phyloP scores from a whole-genome alignment of 768 basidiomycete genomes.

The Asterophora lycoperdoides region DNA sequence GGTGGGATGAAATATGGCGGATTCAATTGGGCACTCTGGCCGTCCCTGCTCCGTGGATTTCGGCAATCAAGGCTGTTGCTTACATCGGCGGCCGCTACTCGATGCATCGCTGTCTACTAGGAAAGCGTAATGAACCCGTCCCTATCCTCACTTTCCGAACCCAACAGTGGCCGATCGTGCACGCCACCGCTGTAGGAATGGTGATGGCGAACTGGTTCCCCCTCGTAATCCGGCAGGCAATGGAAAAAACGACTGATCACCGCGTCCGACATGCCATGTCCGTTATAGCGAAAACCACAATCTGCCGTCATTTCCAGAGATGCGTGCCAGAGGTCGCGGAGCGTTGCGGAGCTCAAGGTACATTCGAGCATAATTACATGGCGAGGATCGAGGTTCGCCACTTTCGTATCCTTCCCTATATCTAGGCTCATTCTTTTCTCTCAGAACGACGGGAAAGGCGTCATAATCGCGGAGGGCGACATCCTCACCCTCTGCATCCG shows the following conservation, averaged over 20 bases:
- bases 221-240: slow-evolving; percentile 30
- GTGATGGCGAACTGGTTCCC: slow-evolving; percentile 50
- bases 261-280: slow-evolving; percentile 54
- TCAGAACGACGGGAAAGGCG: slow-evolving; percentile 50
- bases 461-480: slow-evolving; percentile 55
- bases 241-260: slow-evolving; percentile 35
- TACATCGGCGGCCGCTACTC: slow-evolving; percentile 58
- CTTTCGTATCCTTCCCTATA: slow-evolving; percentile 1
- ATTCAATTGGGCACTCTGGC: slow-evolving; percentile 52
- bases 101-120: slow-evolving; percentile 47
- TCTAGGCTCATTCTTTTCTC: slow-evolving; percentile 11
- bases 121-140: slow-evolving; percentile 35
- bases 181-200: slow-evolving; percentile 47
- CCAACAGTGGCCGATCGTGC: slow-evolving; percentile 56
- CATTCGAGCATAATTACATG: slow-evolving; percentile 62
- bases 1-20: slow-evolving; percentile 55
- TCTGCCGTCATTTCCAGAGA: slow-evolving; percentile 50
- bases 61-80: slow-evolving; percentile 48
- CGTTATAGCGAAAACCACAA: slow-evolving; percentile 51
- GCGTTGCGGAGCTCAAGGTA: slow-evolving; percentile 63
- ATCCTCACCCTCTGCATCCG: slow-evolving; percentile 50
- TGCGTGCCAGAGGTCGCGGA: slow-evolving; percentile 53
- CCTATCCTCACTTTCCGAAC: slow-evolving; percentile 63
- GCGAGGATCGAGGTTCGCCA: slow-evolving; percentile 45
- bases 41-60: slow-evolving; percentile 45